Percentiles rank a stretch among this genome's conserved stretches.
phyloP scores from a whole-genome alignment of 371 early-diverging fungal species.

The Syncephalastrum monosporum region DNA sequence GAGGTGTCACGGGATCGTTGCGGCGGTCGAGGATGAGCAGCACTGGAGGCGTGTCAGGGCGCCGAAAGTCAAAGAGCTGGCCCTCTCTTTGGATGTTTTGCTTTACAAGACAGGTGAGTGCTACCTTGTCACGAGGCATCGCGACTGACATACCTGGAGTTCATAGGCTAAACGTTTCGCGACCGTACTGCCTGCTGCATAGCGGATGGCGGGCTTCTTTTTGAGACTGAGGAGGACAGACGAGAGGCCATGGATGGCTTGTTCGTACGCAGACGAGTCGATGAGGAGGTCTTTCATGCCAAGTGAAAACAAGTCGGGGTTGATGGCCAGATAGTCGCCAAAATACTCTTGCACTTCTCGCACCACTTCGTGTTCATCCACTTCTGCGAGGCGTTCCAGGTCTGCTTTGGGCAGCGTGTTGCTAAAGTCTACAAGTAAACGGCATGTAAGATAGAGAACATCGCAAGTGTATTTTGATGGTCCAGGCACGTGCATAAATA shows the following conservation, averaged over 20 bases:
- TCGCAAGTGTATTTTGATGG: not conserved
- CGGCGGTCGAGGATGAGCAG: constrained; percentile 92
- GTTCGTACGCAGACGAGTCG: constrained; percentile 67
- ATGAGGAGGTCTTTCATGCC: constrained; percentile 76
- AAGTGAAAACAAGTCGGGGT: constrained; percentile 81
- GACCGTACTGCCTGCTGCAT: constrained; percentile 76
- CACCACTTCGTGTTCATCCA: constrained; percentile 92
- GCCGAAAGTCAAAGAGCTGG: constrained; percentile 79
- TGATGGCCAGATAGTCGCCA: constrained; percentile 89
- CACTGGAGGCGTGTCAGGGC: constrained; percentile 81
- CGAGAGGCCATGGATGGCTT: constrained; percentile 77
- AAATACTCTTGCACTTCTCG: constrained; percentile 94
- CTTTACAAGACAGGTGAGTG: constrained; percentile 27
- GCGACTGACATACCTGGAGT: constrained; percentile 54
- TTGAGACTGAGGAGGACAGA: constrained; percentile 82
- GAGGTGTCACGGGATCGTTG: constrained; percentile 97
- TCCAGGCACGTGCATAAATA: constrained; percentile 73
- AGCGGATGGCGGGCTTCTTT: constrained; percentile 90
- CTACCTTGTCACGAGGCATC: not conserved
- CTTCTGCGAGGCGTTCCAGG: constrained; percentile 93
- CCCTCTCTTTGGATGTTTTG: constrained; percentile 80
- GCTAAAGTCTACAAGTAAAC: constrained; percentile 68
- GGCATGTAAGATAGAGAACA: too few species aligned
- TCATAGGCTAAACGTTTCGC: constrained; percentile 82
- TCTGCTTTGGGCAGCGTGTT: constrained; percentile 86